phyloP scores from a whole-genome alignment of 2,329 filamentous ascomycete species.

The Dactylellina haptotyla region DNA sequence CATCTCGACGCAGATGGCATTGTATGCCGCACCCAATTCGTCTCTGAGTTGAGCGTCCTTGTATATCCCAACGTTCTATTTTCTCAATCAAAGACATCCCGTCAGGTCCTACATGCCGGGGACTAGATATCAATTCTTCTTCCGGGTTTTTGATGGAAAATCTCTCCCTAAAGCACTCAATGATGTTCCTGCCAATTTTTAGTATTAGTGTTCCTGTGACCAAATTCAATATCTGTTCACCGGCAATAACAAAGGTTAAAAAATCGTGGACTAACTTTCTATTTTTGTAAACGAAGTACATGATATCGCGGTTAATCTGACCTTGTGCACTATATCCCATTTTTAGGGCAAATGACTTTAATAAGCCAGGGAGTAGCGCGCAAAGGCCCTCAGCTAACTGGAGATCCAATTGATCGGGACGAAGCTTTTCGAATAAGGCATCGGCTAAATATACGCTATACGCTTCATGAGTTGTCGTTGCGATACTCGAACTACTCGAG shows the following conservation, averaged over 20 bases:
- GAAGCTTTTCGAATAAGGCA: not conserved
- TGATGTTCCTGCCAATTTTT: conserved; percentile 1
- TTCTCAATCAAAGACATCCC: conserved; percentile 1
- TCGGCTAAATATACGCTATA: not conserved
- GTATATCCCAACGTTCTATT: conserved; percentile 11
- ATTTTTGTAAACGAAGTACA: conserved; percentile 7
- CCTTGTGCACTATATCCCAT: not conserved
- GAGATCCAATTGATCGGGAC: not conserved
- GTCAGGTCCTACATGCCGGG: too few relatives aligned
- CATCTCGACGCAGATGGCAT: conserved; percentile 15
- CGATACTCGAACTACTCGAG: not conserved
- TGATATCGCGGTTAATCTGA: conserved; percentile 7
- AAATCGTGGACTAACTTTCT: not conserved
- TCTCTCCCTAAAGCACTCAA: not conserved
- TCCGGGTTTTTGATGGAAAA: not conserved
- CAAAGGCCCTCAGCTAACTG: not conserved
- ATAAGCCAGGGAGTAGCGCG: not conserved
- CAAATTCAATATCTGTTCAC: not conserved
- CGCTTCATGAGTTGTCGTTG: not conserved
- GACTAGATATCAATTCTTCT: not conserved
- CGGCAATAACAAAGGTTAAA: too few relatives aligned
- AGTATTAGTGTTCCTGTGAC: not conserved
- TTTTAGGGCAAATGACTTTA: not conserved
- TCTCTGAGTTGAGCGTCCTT: conserved; percentile 4
- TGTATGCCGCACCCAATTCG: not conserved